Evolutionary conservation across 1,284 basidiomycete species (phyloP), one percentile per base, ranked within the genome.

Genomic region (Trametes hirsuta): DNA sequence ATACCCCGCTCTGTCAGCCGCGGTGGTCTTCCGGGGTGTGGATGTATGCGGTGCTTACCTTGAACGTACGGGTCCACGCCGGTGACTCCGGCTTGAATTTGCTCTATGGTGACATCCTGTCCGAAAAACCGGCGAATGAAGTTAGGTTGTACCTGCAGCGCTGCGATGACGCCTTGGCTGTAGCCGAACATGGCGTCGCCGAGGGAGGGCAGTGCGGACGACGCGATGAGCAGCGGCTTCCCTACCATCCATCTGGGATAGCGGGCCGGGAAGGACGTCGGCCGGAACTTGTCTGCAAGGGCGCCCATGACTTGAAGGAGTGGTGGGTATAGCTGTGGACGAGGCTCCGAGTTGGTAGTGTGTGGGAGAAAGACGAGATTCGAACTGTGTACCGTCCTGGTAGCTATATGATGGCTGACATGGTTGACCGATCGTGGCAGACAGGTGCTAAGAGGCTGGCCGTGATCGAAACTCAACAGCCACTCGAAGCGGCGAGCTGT

Each of bases 151-250:
- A 84, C 78, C 49, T 84, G 81, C 18, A 80, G 75, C 2, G 80
- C 74, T 4, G 81, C 81, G 39, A 83, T 82, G 62, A 80, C 78
- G 2, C 83, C 83, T 66, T 84, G 82, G 44, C 79, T 77, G 59
- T 84, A 84, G 2, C 83, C 83, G 61, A 84, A 82, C 75, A 83
- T 80, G 5, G 81, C 82, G 63, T 84, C 82, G 49, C 82, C 83
- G 58, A 84, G 75, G 58, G 80, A 80, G 11, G 82, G 81, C 34
- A 82, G 74, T 0, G 82, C 81, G 55, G 80, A 81, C 35, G 80
- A 80, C 46, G 75, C 76, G 68, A 81, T 79, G 12, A 84, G 73
- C n/a, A 84, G 72, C 18, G 78, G 79, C 49, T 73, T 74, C 25
- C 82, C 82, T 21, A 81, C 76, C 77, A 84, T 76, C 78, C 79